phyloP scores from a whole-genome alignment of 2,329 filamentous ascomycete genomes.

The Akanthomyces muscarius region DNA sequence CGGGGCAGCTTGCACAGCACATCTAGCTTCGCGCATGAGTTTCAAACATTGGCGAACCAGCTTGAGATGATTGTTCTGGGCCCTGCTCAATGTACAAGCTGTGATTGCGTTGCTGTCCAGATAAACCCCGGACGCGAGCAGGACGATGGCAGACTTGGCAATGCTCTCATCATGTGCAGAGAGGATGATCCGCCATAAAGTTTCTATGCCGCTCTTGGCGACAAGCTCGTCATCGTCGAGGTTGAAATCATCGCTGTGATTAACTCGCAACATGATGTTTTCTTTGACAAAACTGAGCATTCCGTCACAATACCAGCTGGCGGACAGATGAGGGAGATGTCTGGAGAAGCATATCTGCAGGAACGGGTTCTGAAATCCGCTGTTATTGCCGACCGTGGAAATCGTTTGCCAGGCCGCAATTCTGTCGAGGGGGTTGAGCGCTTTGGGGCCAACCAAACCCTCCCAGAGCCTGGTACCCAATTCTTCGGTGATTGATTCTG shows the following conservation, averaged over 20 bases:
- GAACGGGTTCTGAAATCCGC: conserved; percentile 51
- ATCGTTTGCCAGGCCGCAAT: conserved; percentile 67
- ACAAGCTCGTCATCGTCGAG: conserved; percentile 50
- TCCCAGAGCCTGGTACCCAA: conserved; percentile 67
- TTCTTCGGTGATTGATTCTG: conserved; percentile 57
- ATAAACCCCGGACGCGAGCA: conserved; percentile 69
- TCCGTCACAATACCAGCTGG: conserved; percentile 56
- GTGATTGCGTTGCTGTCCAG: conserved; percentile 53
- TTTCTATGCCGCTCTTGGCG: conserved; percentile 56
- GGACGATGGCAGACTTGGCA: conserved; percentile 63
- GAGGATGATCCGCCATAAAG: conserved; percentile 80
- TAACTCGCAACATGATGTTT: conserved; percentile 44
- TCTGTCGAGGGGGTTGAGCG: conserved; percentile 57
- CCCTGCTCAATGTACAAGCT: conserved; percentile 45
- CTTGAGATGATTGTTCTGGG: conserved; percentile 59
- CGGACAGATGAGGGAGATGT: conserved; percentile 54
- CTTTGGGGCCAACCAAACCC: conserved; percentile 62
- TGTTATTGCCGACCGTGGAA: conserved; percentile 42
- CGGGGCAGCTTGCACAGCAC: not conserved
- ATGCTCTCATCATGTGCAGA: conserved; percentile 62
- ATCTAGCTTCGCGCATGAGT: conserved; percentile 60
- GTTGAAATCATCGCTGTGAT: conserved; percentile 40
- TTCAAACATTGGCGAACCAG: conserved; percentile 70
- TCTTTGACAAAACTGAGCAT: conserved; percentile 60
- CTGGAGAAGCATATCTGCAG: conserved; percentile 49